Percentiles rank a stretch among this genome's conserved stretches.
These are phyloP conservation scores for Cryptococcus jaspeensis DNA, from an alignment of 1,284 basidiomycete genomes.

Conservation along the genomic window DNA sequence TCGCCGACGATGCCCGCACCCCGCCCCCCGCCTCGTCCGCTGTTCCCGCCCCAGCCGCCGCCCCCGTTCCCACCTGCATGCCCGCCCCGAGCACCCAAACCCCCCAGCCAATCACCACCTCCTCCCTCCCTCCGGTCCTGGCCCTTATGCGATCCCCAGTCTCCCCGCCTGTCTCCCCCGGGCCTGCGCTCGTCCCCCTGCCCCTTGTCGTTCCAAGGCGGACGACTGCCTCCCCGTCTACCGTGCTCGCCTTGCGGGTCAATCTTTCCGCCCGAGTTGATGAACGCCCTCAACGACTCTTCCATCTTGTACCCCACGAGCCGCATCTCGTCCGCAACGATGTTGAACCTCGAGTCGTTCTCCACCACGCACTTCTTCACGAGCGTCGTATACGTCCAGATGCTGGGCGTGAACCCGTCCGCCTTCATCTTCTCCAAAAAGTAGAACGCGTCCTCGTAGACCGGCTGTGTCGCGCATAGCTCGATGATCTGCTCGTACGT, in stretches of 20 bases:
- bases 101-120: neutral
- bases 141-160: neutral
- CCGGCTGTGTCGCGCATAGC: conserved; percentile 66
- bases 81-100: too few species aligned
- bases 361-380: conserved; percentile 60
- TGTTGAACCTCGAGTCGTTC: conserved; percentile 63
- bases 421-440: conserved; percentile 84
- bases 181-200: too few species aligned
- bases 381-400: conserved; percentile 62
- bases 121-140: neutral
- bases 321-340: conserved; percentile 71
- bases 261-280: conserved; percentile 14
- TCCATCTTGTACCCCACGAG: conserved; percentile 27
- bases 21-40: too few species aligned
- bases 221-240: neutral
- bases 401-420: conserved; percentile 59
- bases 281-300: conserved; percentile 14
- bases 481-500: conserved; percentile 68
- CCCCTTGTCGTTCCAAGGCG: too few species aligned
- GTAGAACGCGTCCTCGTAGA: conserved; percentile 82
- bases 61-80: too few species aligned
- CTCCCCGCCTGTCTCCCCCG: neutral
- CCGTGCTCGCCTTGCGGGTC: neutral
- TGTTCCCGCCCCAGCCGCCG: too few species aligned
- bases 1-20: too few species aligned